Evolutionary conservation across 2,329 filamentous ascomycete species (phyloP), one percentile per base, ranked within the genome.

Genomic region (Pseudocercospora eumusae): DNA sequence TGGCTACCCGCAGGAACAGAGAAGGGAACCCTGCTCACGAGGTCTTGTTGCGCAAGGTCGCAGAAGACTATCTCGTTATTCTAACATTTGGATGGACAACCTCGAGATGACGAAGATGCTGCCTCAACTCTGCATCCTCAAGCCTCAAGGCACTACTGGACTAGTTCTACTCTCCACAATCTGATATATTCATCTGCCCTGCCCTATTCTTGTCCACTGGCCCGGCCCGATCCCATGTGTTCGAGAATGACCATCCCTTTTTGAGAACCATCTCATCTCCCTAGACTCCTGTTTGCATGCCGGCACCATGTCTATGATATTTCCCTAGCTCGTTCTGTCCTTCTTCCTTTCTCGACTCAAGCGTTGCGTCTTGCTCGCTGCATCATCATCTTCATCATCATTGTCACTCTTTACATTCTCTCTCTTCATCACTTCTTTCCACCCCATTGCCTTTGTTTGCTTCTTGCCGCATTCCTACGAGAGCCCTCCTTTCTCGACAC

Each of bases 251-350:
- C 55, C 63, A 65, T 65, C 64, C 66, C 61, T 60, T 64, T 66
- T 68, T 56, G 61, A 60, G 57, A 59, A 47, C 31, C 31, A 62
- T 64, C 64, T 64, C 61, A 64, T 66, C 61, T 66, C 64, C 61
- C 59, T 64, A 60, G 54, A 52, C 65, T 66, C 64, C 64, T 66
- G 64, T 64, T 64, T 66, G 62, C 64, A 62, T 64, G 66, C 66
- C 62, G 62, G 64, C 59, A 62, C 62, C 68, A 67, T 67, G 66
- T 66, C 66, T 62, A 61, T 69, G 64, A 66, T 62, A 67, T 66
- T 66, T 67, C 64, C 58, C 64, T 58, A 52, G 53, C 62, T 63
- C 40, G 47, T 53, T 65, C 57, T 65, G 55, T 61, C 58, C 59
- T 66, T 65, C 63, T 61, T 65, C 66, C 67, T 59, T 63, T 62